These are phyloP conservation scores for Talaromyces ruber DNA, from an alignment of 495 filamentous ascomycete genomes.

Conservation along the genomic window DNA sequence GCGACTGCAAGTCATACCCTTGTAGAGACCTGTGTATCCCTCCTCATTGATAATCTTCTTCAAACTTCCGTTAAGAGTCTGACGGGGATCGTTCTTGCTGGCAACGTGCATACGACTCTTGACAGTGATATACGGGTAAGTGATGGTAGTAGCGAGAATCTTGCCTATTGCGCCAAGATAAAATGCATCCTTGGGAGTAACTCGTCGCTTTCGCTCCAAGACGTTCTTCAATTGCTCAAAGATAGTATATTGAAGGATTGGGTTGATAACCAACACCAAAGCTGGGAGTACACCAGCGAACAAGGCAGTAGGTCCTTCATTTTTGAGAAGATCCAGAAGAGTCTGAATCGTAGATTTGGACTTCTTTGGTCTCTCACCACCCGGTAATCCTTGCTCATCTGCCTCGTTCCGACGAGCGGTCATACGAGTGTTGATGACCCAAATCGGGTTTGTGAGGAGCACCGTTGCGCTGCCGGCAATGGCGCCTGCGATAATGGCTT, in stretches of 20 bases:
- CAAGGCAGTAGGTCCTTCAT: conserved; percentile 74
- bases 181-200: conserved; percentile 83
- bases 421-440: conserved; percentile 98
- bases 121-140: conserved; percentile 97
- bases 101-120: conserved; percentile 97
- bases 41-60: conserved; percentile 76
- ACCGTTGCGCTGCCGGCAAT: conserved; percentile 91
- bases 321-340: conserved; percentile 60
- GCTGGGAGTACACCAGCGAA: conserved; percentile 92
- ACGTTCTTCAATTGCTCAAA: conserved; percentile 93
- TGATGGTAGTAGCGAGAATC: conserved; percentile 84
- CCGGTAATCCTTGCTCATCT: conserved; percentile 44
- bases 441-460: conserved; percentile 93
- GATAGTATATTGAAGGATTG: conserved; percentile 96
- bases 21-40: conserved; percentile 83
- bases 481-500: conserved; percentile 92
- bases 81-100: conserved; percentile 52
- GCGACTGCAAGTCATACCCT: conserved; percentile 45
- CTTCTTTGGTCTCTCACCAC: conserved; percentile 12
- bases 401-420: conserved; percentile 67
- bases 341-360: conserved; percentile 68
- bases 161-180: conserved; percentile 89
- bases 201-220: conserved; percentile 54
- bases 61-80: conserved; percentile 66
- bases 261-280: conserved; percentile 90